Evolutionary conservation across 805 yeast species (phyloP).

Genomic region (Phaffomyces opuntiae): DNA sequence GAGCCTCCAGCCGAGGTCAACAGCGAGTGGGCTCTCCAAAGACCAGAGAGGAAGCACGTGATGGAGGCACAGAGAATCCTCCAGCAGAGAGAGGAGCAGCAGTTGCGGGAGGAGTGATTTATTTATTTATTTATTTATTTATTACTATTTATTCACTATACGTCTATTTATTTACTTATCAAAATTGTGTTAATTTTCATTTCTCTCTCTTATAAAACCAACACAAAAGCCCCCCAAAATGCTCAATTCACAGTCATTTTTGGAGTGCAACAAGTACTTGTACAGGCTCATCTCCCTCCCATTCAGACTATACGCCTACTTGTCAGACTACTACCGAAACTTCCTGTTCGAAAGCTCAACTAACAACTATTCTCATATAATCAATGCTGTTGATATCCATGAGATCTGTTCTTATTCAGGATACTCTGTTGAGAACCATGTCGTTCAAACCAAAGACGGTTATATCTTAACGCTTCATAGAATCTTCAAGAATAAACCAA

Average conservation of each 20-base stretch:
- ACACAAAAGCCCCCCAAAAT: background rate
- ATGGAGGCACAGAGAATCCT: constrained; percentile 66
- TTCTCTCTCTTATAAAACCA: background rate
- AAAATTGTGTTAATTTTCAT: background rate
- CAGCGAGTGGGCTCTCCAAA: constrained; percentile 39
- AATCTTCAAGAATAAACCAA: constrained; percentile 26
- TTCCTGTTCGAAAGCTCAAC: background rate
- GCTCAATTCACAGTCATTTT: background rate
- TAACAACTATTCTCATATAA: background rate
- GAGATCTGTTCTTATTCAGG: constrained; percentile 34
- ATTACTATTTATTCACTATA: background rate
- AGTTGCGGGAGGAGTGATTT: constrained; percentile 1
- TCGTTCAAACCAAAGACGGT: constrained; percentile 71
- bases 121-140: background rate
- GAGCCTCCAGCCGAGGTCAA: constrained; percentile 28
- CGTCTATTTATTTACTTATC: background rate
- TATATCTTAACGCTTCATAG: constrained; percentile 74
- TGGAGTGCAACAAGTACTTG: background rate
- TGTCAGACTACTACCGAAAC: background rate
- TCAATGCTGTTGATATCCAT: constrained; percentile 3
- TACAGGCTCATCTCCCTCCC: background rate
- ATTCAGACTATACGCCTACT: background rate
- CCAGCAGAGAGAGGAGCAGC: constrained; percentile 58
- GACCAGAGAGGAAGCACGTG: constrained; percentile 66
- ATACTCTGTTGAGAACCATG: constrained; percentile 64